These are phyloP conservation scores for Exserohilum rostratum DNA, from an alignment of 2,329 filamentous ascomycete genomes.

Conservation along the genomic window DNA sequence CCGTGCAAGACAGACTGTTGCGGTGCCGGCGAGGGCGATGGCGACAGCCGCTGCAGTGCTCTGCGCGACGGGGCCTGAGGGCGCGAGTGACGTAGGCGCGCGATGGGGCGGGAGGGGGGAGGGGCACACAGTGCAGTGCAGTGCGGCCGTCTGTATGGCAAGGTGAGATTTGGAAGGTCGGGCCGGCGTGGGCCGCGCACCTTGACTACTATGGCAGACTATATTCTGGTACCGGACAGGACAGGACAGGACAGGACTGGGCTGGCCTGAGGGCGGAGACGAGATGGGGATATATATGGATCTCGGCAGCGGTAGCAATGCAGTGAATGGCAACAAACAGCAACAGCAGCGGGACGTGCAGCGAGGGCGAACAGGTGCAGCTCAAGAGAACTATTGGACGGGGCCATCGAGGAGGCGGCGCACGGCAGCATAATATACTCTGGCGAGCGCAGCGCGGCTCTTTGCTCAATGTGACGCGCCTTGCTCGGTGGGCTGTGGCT, in stretches of 20 bases:
- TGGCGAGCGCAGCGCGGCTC: conserved; percentile 14
- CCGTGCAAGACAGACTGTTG: too few species aligned
- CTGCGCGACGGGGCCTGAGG: conserved; percentile 17
- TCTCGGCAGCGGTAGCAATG: too few species aligned
- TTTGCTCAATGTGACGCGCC: conserved; percentile 16
- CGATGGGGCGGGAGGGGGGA: conserved; percentile 2
- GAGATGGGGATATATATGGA: too few species aligned
- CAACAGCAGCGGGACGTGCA: not conserved
- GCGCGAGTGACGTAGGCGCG: conserved; percentile 26
- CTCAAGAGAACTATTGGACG: conserved; percentile 10
- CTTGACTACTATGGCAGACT: not conserved
- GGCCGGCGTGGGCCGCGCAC: conserved; percentile 20
- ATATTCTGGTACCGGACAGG: too few species aligned
- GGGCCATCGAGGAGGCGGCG: conserved; percentile 10
- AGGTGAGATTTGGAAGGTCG: conserved; percentile 13
- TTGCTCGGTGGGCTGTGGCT: conserved; percentile 14
- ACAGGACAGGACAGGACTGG: too few species aligned
- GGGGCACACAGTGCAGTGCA: not conserved
- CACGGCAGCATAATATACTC: conserved; percentile 26
- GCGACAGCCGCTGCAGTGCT: conserved; percentile 24
- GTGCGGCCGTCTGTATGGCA: not conserved
- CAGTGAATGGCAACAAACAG: not conserved
- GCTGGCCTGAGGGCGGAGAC: too few species aligned
- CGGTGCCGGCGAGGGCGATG: not conserved
- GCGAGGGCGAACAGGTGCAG: too few species aligned